Evolutionary conservation across 495 filamentous ascomycete species (phyloP).

Genomic region (Podospora conica): DNA sequence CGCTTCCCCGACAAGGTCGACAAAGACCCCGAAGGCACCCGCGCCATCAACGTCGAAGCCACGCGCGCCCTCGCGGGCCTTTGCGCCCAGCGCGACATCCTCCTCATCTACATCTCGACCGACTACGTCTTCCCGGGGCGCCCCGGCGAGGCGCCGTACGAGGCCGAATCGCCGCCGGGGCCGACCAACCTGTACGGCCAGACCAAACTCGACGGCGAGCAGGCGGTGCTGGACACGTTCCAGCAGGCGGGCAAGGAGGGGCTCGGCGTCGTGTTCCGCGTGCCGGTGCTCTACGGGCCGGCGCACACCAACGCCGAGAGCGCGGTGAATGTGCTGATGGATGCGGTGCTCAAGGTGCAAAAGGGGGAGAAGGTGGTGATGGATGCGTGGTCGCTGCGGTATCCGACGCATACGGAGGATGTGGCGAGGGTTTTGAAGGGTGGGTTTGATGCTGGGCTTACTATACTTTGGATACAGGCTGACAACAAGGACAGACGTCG

Average conservation of each 20-base stretch:
- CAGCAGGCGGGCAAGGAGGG: constrained; percentile 41
- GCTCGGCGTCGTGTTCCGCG: constrained; percentile 65
- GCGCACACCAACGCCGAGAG: constrained; percentile 62
- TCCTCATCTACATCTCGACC: constrained; percentile 89
- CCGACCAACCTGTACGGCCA: constrained; percentile 85
- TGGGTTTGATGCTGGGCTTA: constrained; percentile 18
- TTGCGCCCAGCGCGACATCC: constrained; percentile 53
- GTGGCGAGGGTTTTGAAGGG: constrained; percentile 69
- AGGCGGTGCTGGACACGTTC: constrained; percentile 59
- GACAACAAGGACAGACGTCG: constrained; percentile 42
- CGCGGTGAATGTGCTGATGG: constrained; percentile 75
- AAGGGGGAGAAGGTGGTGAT: constrained; percentile 58
- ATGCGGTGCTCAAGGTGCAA: constrained; percentile 64
- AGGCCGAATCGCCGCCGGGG: constrained; percentile 52
- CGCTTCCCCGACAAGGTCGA: constrained; percentile 82
- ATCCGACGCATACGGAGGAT: constrained; percentile 83
- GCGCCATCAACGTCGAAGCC: constrained; percentile 68
- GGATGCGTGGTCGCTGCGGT: constrained; percentile 84
- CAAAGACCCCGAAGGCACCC: constrained; percentile 67
- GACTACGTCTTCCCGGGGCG: constrained; percentile 88
- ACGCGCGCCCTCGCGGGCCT: constrained; percentile 59
- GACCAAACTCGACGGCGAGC: constrained; percentile 81
- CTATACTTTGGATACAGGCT: not conserved
- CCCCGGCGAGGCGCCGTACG: constrained; percentile 82
- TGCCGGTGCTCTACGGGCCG: constrained; percentile 83